Evolutionary conservation across 2,329 filamentous ascomycete genomes (phyloP).

Genomic region (Colletotrichum navitas): DNA sequence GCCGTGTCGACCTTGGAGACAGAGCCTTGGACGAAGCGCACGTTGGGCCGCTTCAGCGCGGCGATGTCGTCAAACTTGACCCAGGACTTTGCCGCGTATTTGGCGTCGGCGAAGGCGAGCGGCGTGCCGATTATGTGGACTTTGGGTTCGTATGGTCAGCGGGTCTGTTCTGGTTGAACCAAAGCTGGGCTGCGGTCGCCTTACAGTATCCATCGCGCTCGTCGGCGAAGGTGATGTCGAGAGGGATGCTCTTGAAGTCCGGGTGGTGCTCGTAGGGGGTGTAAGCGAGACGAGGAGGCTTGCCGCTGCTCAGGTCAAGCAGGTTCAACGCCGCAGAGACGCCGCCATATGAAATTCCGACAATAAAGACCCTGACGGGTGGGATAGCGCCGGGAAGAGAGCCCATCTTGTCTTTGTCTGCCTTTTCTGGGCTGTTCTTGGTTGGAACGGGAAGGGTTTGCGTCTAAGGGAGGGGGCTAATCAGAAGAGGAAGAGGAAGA

Average conservation of each 20-base stretch:
- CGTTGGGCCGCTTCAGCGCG: constrained; percentile 71
- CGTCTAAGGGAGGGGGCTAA: not conserved
- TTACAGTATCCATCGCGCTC: constrained; percentile 87
- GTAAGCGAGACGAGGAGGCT: constrained; percentile 59
- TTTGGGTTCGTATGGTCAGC: constrained; percentile 49
- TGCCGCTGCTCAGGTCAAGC: constrained; percentile 72
- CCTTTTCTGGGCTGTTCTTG: not conserved
- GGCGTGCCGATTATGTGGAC: constrained; percentile 83
- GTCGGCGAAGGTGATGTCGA: constrained; percentile 81
- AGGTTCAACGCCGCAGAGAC: constrained; percentile 76
- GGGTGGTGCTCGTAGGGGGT: constrained; percentile 55
- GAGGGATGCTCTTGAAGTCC: constrained; percentile 61
- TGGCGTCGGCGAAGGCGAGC: constrained; percentile 73
- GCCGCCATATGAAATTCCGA: constrained; percentile 81
- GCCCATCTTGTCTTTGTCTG: constrained; percentile 41
- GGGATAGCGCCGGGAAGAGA: constrained; percentile 41
- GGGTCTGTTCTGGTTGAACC: constrained; percentile 8
- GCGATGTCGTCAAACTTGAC: constrained; percentile 75
- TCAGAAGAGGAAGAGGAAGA: not conserved
- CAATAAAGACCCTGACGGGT: constrained; percentile 72
- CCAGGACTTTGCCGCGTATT: constrained; percentile 78
- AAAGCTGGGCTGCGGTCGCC: constrained; percentile 47
- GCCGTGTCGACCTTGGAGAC: constrained; percentile 71
- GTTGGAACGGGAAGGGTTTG: not conserved
- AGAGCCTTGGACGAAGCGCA: constrained; percentile 75